Percentiles rank a stretch among this genome's conserved stretches.
These are phyloP conservation scores for Hibiscus tridactylites DNA, from an alignment of 345 rosid genomes.

Conservation along the genomic window DNA sequence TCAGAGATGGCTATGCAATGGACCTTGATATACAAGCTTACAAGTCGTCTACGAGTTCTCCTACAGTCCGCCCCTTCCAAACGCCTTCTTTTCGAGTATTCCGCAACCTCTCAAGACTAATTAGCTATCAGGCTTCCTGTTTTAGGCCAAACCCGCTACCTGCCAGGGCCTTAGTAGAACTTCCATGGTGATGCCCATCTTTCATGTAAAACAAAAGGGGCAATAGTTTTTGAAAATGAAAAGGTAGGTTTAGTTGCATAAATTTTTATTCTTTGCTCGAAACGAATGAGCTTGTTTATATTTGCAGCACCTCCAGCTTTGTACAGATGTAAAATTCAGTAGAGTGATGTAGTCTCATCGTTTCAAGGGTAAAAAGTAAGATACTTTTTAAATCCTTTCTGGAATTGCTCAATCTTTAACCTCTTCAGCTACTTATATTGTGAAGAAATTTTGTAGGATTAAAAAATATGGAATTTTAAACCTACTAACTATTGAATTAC, in stretches of 20 bases:
- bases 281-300: constrained; percentile 23
- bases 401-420: not conserved
- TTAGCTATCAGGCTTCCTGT: not conserved
- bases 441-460: too few species aligned
- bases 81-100: constrained; percentile 23
- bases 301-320: not conserved
- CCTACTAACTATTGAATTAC: too few species aligned
- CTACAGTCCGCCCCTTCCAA: constrained; percentile 88
- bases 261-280: constrained; percentile 32
- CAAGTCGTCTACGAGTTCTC: constrained; percentile 83
- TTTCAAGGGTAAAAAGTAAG: not conserved
- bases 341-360: not conserved
- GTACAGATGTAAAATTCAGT: constrained; percentile 12
- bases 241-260: constrained; percentile 1
- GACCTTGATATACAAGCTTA: constrained; percentile 88
- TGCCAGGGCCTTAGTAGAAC: not conserved
- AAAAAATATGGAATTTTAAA: too few species aligned
- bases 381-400: not conserved
- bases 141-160: not conserved
- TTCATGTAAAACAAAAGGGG: not conserved
- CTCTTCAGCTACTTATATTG: not conserved
- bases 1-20: constrained; percentile 97
- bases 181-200: not conserved
- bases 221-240: constrained; percentile 6
- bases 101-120: constrained; percentile 84